Evolutionary conservation across 2,329 filamentous ascomycete species (phyloP).

Genomic region (Microcyclospora tardicrescens): DNA sequence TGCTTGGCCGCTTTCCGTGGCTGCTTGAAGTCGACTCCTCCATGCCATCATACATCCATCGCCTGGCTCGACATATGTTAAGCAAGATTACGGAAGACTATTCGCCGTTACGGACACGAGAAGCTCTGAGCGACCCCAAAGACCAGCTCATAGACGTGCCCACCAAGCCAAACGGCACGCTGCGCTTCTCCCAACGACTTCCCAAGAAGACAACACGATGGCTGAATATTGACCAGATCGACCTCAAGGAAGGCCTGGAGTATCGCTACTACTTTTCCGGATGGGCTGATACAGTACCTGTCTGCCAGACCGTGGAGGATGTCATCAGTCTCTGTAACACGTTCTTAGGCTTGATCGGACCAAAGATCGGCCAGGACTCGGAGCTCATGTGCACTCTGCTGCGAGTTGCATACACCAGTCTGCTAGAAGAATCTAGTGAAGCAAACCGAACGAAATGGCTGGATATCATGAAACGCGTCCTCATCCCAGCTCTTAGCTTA

Average conservation of each 20-base stretch:
- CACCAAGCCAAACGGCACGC: slow-evolving; percentile 54
- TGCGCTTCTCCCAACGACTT: slow-evolving; percentile 39
- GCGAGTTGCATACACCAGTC: slow-evolving; percentile 68
- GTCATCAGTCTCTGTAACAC: slow-evolving; percentile 77
- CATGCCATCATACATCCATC: slow-evolving; percentile 67
- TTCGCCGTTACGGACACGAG: slow-evolving; percentile 32
- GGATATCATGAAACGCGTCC: slow-evolving; percentile 64
- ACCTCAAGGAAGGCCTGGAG: slow-evolving; percentile 56
- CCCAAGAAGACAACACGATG: slow-evolving; percentile 63
- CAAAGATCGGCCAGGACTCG: slow-evolving; percentile 78
- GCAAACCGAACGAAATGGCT: slow-evolving; percentile 69
- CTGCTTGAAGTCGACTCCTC: slow-evolving; percentile 74
- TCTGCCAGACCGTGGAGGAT: slow-evolving; percentile 84
- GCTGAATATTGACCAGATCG: slow-evolving; percentile 68
- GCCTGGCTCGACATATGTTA: slow-evolving; percentile 71
- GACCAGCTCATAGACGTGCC: slow-evolving; percentile 49
- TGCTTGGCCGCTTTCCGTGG: slow-evolving; percentile 88
- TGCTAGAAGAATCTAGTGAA: slow-evolving; percentile 56
- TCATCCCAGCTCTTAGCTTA: slow-evolving; percentile 81
- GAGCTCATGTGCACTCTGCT: slow-evolving; percentile 66
- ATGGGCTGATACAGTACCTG: slow-evolving; percentile 83
- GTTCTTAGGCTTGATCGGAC: slow-evolving; percentile 71
- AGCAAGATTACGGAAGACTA: slow-evolving; percentile 55
- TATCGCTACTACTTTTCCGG: slow-evolving; percentile 97
- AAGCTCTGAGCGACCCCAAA: slow-evolving; percentile 33